Percentiles rank a stretch among this genome's conserved stretches.
Evolutionary conservation across 192 early-diverging fungal species (phyloP).

Genomic region (Linnemannia elongata): DNA sequence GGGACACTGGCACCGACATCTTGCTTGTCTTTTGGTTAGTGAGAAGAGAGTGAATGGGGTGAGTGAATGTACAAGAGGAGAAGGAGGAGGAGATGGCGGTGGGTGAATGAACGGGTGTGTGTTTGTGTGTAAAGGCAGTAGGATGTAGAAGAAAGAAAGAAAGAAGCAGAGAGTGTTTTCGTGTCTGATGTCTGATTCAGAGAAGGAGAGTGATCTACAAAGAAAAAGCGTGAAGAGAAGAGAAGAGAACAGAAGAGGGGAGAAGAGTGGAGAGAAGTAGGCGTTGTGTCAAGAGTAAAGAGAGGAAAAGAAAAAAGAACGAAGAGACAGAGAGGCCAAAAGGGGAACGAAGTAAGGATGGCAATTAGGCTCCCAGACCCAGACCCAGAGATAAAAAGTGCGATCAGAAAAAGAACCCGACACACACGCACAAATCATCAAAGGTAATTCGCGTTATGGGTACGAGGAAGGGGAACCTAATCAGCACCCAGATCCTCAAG

Average conservation of each 20-base stretch:
- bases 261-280: not conserved
- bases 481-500: too few species aligned
- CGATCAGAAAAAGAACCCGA: too few species aligned
- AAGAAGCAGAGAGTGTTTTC: not conserved
- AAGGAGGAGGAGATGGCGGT: too few species aligned
- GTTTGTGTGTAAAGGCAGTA: not conserved
- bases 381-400: too few species aligned
- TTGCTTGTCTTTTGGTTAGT: not conserved
- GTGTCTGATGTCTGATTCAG: not conserved
- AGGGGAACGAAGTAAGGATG: too few species aligned
- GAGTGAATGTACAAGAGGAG: not conserved
- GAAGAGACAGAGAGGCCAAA: not conserved
- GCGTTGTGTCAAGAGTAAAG: not conserved
- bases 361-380: too few species aligned
- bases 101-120: not conserved
- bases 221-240: not conserved
- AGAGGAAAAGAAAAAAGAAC: not conserved
- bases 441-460: too few species aligned
- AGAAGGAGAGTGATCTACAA: not conserved
- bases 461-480: too few species aligned
- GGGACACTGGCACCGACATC: conserved; percentile 14
- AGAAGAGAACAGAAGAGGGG: not conserved
- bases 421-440: too few species aligned
- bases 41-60: not conserved
- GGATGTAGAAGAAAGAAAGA: not conserved